A percentile compares a stretch with the other conserved stretches of the same genome.
These are phyloP conservation scores for Persicaria tinctoria DNA, from an alignment of 148 eudicot genomes.

Conservation along the genomic window DNA sequence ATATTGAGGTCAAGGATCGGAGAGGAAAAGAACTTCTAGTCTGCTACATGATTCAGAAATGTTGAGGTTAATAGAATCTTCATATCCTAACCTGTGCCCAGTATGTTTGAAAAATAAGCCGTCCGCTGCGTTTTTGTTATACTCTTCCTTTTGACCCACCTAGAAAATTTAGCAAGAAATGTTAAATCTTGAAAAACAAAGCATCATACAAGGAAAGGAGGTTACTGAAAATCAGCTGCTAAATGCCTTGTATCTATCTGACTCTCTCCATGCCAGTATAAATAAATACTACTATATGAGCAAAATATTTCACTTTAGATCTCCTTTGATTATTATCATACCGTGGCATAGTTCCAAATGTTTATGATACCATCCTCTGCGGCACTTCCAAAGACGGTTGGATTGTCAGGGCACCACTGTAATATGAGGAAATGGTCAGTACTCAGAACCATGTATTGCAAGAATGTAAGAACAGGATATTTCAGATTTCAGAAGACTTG, in stretches of 20 bases:
- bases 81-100: constrained; percentile 69
- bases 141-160: constrained; percentile 66
- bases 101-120: constrained; percentile 89
- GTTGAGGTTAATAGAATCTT: background rate
- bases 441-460: background rate
- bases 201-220: no score
- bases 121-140: constrained; percentile 30
- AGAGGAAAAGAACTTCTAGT: no score
- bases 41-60: no score
- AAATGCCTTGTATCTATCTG: no score
- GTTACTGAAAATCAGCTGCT: no score
- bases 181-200: background rate
- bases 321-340: constrained; percentile 8
- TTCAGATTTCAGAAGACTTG: background rate
- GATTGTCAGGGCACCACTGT: constrained; percentile 89
- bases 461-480: background rate
- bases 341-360: constrained; percentile 90
- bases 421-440: constrained; percentile 16
- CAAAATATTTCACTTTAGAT: no score
- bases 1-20: background rate
- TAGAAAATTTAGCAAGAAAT: constrained; percentile 20
- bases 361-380: constrained; percentile 91
- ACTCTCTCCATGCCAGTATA: no score
- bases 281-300: no score
- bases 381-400: constrained; percentile 87